Base-by-base conservation (phyloP, 371 early-diverging fungal species). In the Syncephalastrum contaminatum region DNA sequence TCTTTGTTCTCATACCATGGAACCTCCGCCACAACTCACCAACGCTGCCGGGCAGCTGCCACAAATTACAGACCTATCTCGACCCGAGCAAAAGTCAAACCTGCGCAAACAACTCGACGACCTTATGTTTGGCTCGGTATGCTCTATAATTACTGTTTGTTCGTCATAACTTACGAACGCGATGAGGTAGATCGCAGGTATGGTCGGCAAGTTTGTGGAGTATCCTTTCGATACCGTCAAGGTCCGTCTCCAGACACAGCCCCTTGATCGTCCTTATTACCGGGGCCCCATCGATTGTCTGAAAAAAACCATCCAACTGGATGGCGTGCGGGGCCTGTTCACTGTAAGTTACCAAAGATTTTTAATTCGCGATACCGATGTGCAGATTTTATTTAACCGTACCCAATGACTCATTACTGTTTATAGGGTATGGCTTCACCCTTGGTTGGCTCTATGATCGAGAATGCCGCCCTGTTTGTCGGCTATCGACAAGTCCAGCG, bases 151-250 rank as follows among this genome's bases (percentile, higher is more conserved):
- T 45, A 14, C 14, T 48, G 24, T 43, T 30, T 47, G 19, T 49
- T 42, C 10, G 4, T 51, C 21, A 20, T 36, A 4, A 24, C 18
- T 51, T 30, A 22, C 14, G 21, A 1, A 13, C 41, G 19, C 41
- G 16, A 8, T 15, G 25, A 58, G n/a, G 24, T 68, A 87, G 89
- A 58, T 92, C 25, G 88, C 95, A 6, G 97, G 97, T 39, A 86
- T 95, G 72, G 79, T 88, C 43, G 95, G 94, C 64, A 96, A 96
- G 82, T 74, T 92, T 57, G 88, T 95, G 53, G 97, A 98, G 70
- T 94, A 90, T 67, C 98, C 98, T 15, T 95, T 96, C 69, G 98
- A 98, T 79, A 97, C 98, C 1, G 81, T 98, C 72, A 98, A 98
- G 62, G 96, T 96, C 20, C 86, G 96, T 8, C 84, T 97, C 47